A percentile compares a stretch with the other conserved stretches of the same genome.
phyloP scores from a whole-genome alignment of 331 rosid genomes.

The Saraca asoca region DNA sequence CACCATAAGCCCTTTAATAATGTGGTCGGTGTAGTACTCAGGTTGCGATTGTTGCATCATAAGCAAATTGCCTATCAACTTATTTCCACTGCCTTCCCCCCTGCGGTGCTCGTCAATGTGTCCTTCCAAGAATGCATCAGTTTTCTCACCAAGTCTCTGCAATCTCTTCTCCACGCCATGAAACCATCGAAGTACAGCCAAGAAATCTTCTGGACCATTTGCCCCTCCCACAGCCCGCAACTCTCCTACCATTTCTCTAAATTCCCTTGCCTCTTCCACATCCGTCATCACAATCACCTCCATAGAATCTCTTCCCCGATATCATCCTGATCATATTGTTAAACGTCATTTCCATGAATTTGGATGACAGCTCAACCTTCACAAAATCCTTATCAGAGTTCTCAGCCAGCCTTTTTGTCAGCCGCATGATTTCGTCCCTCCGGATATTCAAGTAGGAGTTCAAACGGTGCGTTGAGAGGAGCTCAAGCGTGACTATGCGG shows the following conservation, averaged over 20 bases:
- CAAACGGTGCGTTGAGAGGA: conserved; percentile 42
- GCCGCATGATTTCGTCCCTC: conserved; percentile 29
- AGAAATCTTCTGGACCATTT: conserved; percentile 16
- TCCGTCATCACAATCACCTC: conserved; percentile 30
- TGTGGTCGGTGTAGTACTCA: not conserved
- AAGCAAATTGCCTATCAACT: not conserved
- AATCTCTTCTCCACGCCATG: conserved; percentile 29
- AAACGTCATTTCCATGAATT: conserved; percentile 38
- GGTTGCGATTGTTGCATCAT: not conserved
- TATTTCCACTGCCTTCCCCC: not conserved
- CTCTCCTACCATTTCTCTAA: conserved; percentile 5
- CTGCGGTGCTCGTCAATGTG: conserved; percentile 28
- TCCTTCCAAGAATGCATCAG: conserved; percentile 36
- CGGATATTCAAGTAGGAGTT: conserved; percentile 30
- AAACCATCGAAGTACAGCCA: conserved; percentile 33
- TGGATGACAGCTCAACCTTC: conserved; percentile 35
- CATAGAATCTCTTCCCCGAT: conserved; percentile 46
- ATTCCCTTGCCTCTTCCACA: conserved; percentile 34
- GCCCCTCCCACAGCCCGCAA: not conserved
- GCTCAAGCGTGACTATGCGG: conserved; percentile 45
- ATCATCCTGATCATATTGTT: conserved; percentile 45
- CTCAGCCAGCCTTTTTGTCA: conserved; percentile 19
- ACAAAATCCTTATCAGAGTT: conserved; percentile 1
- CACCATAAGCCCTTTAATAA: not conserved
- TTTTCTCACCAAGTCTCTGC: not conserved